A percentile compares a stretch with the other conserved stretches of the same genome.
Evolutionary conservation across 257 asterid genomes (phyloP).

Genomic region (Fraxinus pennsylvanica): DNA sequence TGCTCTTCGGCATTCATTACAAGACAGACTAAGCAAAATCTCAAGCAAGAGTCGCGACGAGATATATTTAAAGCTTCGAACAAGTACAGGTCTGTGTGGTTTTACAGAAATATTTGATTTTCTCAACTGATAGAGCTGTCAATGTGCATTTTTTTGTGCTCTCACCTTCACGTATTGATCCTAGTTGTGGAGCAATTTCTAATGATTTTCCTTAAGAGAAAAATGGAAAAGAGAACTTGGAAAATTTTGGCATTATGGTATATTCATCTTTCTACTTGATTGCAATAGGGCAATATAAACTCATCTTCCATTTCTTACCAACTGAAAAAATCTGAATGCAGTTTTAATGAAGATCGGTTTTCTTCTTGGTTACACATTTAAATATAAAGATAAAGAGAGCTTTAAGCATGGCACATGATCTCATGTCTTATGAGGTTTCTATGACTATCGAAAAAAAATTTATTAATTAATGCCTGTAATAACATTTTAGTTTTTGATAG

Average conservation of each 20-base stretch:
- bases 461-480: background rate
- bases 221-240: slow-evolving; percentile 3
- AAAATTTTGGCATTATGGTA: background rate
- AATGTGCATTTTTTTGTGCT: slow-evolving; percentile 8
- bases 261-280: background rate
- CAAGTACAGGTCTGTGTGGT: slow-evolving; percentile 81
- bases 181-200: background rate
- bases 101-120: slow-evolving; percentile 8
- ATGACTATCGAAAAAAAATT: background rate
- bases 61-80: slow-evolving; percentile 84
- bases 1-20: slow-evolving; percentile 92
- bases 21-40: slow-evolving; percentile 82
- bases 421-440: background rate
- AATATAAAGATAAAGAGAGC: background rate
- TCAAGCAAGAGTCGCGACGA: slow-evolving; percentile 91
- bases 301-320: slow-evolving; percentile 19
- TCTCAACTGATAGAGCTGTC: background rate
- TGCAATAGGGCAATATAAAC: background rate
- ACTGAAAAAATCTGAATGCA: background rate
- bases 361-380: background rate
- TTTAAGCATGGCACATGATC: background rate
- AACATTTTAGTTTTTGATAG: slow-evolving; percentile 10
- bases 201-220: slow-evolving; percentile 2
- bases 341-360: background rate
- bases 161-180: slow-evolving; percentile 4